Percentiles rank a stretch among this genome's conserved stretches.
Conservation (phyloP, 306 rosid genomes). For the Myrica gale region DNA sequence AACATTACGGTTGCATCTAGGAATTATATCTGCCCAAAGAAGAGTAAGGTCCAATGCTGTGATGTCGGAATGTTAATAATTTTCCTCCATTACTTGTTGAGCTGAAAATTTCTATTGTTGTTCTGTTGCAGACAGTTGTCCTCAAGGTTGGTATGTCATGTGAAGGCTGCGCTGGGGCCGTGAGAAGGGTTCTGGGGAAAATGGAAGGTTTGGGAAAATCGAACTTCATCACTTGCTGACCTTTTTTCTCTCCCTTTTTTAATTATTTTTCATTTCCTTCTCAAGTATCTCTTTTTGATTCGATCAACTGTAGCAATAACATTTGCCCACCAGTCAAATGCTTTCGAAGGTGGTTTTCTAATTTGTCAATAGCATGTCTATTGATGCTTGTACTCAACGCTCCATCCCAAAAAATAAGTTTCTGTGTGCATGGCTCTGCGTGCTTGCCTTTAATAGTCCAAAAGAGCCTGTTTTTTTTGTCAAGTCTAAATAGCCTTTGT, state of each 20-base stretch:
- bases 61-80: background rate
- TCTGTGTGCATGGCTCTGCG: background rate
- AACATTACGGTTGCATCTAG: background rate
- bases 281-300: background rate
- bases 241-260: background rate
- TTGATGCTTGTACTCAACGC: background rate
- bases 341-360: background rate
- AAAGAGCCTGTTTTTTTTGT: background rate
- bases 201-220: conserved; percentile 59
- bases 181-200: conserved; percentile 84
- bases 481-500: background rate
- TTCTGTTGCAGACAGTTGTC: conserved; percentile 65
- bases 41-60: background rate
- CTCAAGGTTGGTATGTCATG: conserved; percentile 97
- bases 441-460: background rate
- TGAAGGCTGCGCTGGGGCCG: conserved; percentile 88
- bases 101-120: background rate
- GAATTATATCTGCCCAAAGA: background rate
- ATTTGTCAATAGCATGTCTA: background rate
- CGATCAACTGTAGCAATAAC: too few species aligned
- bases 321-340: background rate
- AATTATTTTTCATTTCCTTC: background rate
- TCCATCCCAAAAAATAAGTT: background rate
- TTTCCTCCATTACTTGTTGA: background rate
- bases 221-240: background rate